These are phyloP conservation scores for Colletotrichum musae DNA, from an alignment of 2,329 filamentous ascomycete genomes.

Conservation along the genomic window DNA sequence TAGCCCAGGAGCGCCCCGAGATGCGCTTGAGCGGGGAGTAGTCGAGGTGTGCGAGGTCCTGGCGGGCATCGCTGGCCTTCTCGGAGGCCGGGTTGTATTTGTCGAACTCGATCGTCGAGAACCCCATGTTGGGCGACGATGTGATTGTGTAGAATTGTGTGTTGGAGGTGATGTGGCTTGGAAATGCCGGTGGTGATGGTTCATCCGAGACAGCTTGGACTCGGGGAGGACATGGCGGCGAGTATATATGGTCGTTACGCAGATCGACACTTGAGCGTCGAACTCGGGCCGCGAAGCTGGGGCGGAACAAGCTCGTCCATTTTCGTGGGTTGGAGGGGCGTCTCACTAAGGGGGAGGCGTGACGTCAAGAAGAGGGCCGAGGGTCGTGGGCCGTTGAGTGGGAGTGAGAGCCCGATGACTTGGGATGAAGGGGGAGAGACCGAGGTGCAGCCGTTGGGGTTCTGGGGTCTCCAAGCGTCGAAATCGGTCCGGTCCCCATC, in stretches of 20 bases:
- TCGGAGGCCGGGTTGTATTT: conserved; percentile 58
- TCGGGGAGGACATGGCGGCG: conserved; percentile 12
- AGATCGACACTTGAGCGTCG: conserved; percentile 24
- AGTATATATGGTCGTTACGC: conserved; percentile 38
- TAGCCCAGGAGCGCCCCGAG: conserved; percentile 53
- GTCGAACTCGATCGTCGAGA: conserved; percentile 57
- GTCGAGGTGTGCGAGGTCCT: conserved; percentile 56
- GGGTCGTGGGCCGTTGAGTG: conserved; percentile 4
- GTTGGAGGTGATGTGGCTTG: conserved; percentile 51
- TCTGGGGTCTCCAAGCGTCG: conserved; percentile 38
- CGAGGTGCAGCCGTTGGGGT: conserved; percentile 35
- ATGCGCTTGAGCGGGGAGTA: conserved; percentile 60
- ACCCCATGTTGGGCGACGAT: conserved; percentile 42
- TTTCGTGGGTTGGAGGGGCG: conserved; percentile 19
- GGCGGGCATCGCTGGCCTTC: conserved; percentile 50
- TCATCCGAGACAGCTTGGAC: conserved; percentile 24
- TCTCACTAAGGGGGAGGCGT: conserved; percentile 28
- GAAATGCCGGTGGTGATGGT: conserved; percentile 24
- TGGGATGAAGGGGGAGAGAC: conserved; percentile 32
- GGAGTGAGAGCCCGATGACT: conserved; percentile 34
- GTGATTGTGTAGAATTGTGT: conserved; percentile 53
- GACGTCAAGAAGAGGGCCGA: conserved; percentile 38
- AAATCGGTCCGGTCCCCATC: conserved; percentile 38
- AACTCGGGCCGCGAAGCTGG: conserved; percentile 9
- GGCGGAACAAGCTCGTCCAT: conserved; percentile 8